A percentile compares a stretch with the other conserved stretches of the same genome.
Conservation (phyloP, 805 yeast species). For the Brettanomyces custersianus region DNA sequence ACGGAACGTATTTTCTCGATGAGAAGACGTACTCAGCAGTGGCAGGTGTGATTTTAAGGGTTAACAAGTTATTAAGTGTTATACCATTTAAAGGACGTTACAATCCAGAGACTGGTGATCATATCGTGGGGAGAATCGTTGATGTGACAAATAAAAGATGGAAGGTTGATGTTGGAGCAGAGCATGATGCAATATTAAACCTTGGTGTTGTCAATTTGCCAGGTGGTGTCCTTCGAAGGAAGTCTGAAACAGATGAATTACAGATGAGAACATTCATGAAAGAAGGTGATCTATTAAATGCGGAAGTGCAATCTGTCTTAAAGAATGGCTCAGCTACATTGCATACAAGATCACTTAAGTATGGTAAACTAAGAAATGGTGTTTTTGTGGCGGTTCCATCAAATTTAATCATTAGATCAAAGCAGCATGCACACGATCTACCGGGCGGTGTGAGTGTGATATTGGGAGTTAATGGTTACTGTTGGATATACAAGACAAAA, state of each 20-base stretch:
- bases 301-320: constrained; percentile 87
- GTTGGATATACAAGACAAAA: constrained; percentile 79
- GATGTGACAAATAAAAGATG: constrained; percentile 93
- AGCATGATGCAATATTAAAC: constrained; percentile 85
- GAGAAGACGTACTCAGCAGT: constrained; percentile 81
- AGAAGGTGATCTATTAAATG: constrained; percentile 92
- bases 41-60: constrained; percentile 82
- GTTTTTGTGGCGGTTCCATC: constrained; percentile 73
- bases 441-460: constrained; percentile 92
- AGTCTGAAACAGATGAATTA: constrained; percentile 89
- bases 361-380: constrained; percentile 93
- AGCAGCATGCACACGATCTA: constrained; percentile 78
- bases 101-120: constrained; percentile 94
- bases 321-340: constrained; percentile 88
- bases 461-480: constrained; percentile 88
- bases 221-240: constrained; percentile 91
- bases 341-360: constrained; percentile 91
- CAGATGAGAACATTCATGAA: constrained; percentile 92
- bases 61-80: constrained; percentile 80
- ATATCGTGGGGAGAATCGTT: constrained; percentile 84
- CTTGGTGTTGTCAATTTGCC: constrained; percentile 95
- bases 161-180: constrained; percentile 96
- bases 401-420: constrained; percentile 72
- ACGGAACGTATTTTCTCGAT: constrained; percentile 80
- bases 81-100: constrained; percentile 81